These are phyloP conservation scores for Lentinula raphanica DNA, from an alignment of 768 basidiomycete genomes.

Conservation along the genomic window DNA sequence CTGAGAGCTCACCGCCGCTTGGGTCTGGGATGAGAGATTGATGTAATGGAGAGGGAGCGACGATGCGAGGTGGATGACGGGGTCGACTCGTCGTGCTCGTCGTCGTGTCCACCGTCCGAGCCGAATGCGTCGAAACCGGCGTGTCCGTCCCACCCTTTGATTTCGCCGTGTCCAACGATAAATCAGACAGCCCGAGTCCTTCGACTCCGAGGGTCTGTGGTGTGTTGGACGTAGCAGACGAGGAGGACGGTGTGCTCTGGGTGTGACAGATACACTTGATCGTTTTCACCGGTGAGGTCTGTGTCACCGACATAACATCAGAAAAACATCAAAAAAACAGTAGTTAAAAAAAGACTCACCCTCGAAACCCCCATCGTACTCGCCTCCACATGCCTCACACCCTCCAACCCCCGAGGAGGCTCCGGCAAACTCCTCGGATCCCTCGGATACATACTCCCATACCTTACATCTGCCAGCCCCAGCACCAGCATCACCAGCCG, in stretches of 20 bases:
- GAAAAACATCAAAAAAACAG: neutral
- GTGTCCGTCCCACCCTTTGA: neutral
- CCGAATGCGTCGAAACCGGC: too few species aligned
- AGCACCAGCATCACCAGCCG: conserved; percentile 49
- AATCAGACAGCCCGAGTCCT: neutral
- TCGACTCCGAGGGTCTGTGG: too few species aligned
- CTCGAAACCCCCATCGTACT: neutral
- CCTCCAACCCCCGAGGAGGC: neutral
- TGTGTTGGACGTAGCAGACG: too few species aligned
- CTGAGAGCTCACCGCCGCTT: too few species aligned
- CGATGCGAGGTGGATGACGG: neutral
- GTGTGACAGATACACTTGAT: neutral
- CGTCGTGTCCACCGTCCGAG: too few species aligned
- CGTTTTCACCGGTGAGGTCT: neutral
- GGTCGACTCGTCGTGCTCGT: neutral
- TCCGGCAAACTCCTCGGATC: conserved; percentile 27
- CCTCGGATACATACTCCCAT: conserved; percentile 40
- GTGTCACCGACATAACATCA: neutral
- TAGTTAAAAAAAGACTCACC: neutral
- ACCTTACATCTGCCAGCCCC: conserved; percentile 39
- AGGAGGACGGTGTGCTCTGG: neutral
- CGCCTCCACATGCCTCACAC: neutral
- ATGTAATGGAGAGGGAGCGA: neutral
- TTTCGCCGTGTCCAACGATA: neutral
- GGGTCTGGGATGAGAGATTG: neutral